Conservation (phyloP, 1,284 basidiomycete species). For the Ganoderma leucocontextum region DNA sequence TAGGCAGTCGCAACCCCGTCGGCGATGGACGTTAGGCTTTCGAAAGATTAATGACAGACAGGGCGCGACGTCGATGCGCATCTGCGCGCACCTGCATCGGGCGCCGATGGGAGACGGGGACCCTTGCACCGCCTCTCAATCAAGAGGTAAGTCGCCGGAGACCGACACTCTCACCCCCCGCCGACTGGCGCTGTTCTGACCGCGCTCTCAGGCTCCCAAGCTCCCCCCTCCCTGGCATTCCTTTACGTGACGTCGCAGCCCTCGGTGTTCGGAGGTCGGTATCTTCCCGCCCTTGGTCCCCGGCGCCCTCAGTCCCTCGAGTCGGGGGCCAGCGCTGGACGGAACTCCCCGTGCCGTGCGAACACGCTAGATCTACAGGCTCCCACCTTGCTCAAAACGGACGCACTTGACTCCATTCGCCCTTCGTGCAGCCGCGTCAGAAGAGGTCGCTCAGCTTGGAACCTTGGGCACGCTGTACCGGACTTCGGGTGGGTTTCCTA, state of each 20-base stretch:
- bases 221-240: neutral
- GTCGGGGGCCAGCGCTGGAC: neutral
- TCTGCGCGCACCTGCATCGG: neutral
- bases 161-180: neutral
- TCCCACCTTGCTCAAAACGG: neutral
- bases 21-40: neutral
- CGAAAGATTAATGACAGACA: slow-evolving; percentile 6
- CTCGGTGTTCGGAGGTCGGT: slow-evolving; percentile 1
- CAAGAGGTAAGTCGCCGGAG: slow-evolving; percentile 8
- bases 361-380: neutral
- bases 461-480: slow-evolving; percentile 1
- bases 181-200: neutral
- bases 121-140: slow-evolving; percentile 17
- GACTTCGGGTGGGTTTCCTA: neutral
- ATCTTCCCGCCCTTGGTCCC: neutral
- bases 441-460: neutral
- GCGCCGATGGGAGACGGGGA: slow-evolving; percentile 6
- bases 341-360: slow-evolving; percentile 2
- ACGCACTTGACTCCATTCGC: neutral
- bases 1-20: neutral
- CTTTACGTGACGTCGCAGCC: neutral
- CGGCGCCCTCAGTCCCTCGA: neutral
- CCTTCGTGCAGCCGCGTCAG: neutral
- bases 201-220: neutral
- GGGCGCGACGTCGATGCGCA: neutral